Conservation (phyloP, 2,329 filamentous ascomycete genomes). For the Colletotrichum noveboracense region DNA sequence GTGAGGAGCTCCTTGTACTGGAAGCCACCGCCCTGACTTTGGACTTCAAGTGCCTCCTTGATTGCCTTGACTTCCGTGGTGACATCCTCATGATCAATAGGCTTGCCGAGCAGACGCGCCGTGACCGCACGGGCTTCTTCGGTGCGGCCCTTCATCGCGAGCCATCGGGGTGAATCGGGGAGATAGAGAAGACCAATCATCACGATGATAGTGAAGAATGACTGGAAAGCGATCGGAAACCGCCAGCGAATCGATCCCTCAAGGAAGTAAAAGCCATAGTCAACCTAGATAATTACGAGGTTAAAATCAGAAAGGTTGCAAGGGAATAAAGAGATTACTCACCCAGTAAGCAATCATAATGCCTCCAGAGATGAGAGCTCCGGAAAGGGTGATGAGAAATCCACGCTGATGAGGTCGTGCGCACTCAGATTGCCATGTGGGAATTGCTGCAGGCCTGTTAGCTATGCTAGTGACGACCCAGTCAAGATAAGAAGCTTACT, state of each 20-base stretch:
- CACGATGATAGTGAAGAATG: constrained; percentile 35
- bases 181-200: constrained; percentile 37
- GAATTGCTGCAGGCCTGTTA: constrained; percentile 22
- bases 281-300: not conserved
- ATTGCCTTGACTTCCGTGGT: constrained; percentile 22
- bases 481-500: constrained; percentile 11
- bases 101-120: constrained; percentile 28
- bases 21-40: constrained; percentile 26
- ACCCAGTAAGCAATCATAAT: constrained; percentile 38
- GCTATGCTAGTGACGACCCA: not conserved
- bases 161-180: constrained; percentile 39
- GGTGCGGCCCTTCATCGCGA: constrained; percentile 36
- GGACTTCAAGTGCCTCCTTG: constrained; percentile 30
- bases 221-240: constrained; percentile 36
- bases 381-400: constrained; percentile 31
- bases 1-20: constrained; percentile 43
- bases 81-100: constrained; percentile 29
- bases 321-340: not conserved
- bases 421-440: constrained; percentile 34
- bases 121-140: constrained; percentile 29
- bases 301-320: not conserved
- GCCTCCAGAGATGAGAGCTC: constrained; percentile 31
- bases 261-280: constrained; percentile 33
- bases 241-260: constrained; percentile 35
- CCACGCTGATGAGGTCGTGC: constrained; percentile 31